phyloP scores from a whole-genome alignment of 192 early-diverging fungal genomes.

The Coemansia guatemalensis region DNA sequence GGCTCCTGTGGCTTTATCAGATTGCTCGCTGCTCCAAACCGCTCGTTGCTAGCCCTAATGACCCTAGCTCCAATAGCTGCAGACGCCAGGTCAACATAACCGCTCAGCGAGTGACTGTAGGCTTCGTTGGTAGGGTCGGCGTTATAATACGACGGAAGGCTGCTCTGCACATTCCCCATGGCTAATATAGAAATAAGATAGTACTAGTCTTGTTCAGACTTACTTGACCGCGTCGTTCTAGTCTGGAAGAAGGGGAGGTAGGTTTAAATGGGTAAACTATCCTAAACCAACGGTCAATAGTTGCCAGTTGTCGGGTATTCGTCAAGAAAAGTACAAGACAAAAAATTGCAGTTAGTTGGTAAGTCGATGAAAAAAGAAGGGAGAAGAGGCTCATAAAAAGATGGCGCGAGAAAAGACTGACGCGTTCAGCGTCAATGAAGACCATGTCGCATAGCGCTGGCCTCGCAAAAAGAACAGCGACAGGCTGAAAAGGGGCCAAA shows the following conservation, averaged over 20 bases:
- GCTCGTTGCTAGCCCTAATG: conserved; percentile 81
- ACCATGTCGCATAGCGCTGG: not conserved
- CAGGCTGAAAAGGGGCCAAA: not conserved
- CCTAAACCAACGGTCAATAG: not conserved
- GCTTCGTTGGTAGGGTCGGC: conserved; percentile 51
- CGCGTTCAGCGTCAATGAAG: not conserved
- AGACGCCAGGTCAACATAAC: conserved; percentile 64
- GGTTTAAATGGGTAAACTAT: not conserved
- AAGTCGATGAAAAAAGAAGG: not conserved
- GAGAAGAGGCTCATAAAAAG: not conserved
- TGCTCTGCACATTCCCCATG: conserved; percentile 54
- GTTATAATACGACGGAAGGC: conserved; percentile 51
- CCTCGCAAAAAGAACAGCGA: not conserved
- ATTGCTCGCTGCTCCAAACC: conserved; percentile 76
- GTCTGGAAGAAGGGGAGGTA: not conserved
- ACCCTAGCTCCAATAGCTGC: conserved; percentile 66
- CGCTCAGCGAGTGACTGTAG: conserved; percentile 40
- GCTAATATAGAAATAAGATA: not conserved
- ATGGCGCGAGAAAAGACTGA: not conserved
- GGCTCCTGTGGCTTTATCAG: conserved; percentile 57
- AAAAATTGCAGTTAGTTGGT: not conserved
- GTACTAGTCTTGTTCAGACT: not conserved
- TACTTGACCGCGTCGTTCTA: not conserved
- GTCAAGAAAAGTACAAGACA: not conserved
- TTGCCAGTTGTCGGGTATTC: not conserved